These are phyloP conservation scores for Peronosclerospora sorghi DNA, from an alignment of 352 stramenopile genomes.

Conservation along the genomic window DNA sequence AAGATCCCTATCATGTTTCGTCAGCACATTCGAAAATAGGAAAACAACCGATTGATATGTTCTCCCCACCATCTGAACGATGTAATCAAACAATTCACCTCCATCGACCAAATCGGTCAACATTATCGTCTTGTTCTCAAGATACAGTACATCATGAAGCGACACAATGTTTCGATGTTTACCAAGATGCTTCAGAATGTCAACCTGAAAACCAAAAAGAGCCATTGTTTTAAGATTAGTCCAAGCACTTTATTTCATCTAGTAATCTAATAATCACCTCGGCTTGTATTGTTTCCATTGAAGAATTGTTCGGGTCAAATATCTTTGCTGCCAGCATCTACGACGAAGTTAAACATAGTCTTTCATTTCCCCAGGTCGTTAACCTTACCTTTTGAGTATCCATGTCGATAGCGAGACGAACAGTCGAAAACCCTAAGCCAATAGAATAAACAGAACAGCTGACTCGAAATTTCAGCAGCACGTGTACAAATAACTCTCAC, in stretches of 20 bases:
- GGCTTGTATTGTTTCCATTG: constrained; percentile 39
- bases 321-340: constrained; percentile 60
- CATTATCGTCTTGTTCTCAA: constrained; percentile 65
- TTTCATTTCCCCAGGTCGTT: neutral
- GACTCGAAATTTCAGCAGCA: neutral
- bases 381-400: constrained; percentile 27
- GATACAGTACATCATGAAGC: constrained; percentile 52
- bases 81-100: constrained; percentile 74
- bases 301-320: constrained; percentile 52
- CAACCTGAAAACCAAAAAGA: constrained; percentile 38
- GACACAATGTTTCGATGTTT: constrained; percentile 59
- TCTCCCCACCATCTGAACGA: constrained; percentile 43
- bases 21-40: neutral
- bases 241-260: neutral
- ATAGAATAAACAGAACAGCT: constrained; percentile 4
- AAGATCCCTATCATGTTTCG: constrained; percentile 33
- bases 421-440: constrained; percentile 44
- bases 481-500: neutral
- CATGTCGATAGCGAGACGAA: constrained; percentile 51
- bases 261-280: constrained; percentile 25
- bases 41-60: neutral
- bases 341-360: neutral
- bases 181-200: constrained; percentile 44
- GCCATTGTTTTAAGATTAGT: no score
- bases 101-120: constrained; percentile 66